Base-by-base conservation (phyloP, 176 grass and related monocot genomes). In the maize (Zea mays) region DNA sequence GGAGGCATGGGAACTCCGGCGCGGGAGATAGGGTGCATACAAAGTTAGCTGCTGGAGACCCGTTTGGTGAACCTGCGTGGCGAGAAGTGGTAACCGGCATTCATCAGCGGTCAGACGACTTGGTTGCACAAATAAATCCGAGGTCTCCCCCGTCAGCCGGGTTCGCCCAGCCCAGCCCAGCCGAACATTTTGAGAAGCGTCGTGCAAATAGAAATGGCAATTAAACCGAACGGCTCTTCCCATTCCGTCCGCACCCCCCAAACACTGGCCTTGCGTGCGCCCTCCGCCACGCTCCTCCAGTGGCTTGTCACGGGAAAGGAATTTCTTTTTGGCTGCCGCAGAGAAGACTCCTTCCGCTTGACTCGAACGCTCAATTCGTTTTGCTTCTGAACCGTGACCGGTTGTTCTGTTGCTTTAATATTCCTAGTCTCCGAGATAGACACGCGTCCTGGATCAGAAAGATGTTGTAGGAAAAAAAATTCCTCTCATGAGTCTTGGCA, bases 71-170 rank as follows among this genome's bases (percentile, higher is more conserved):
- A 76, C 62, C 14, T 5, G 16, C 13, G 10, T 19, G 35, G n/a
- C 35, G 2, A 37, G 0, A 81, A 81, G 8, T 20, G 56, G 78
- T 19, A 60, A 20, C 67, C 17, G 2, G 48, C 80, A 74, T 82
- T 74, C 37, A 74, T 74, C 60, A 3, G 9, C 16, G 48, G 80
- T 82, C 71, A 82, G 54, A 41, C 49, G 1, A 14, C 17, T 62
- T 42, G 68, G 79, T 55, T 15, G 62, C 47, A 3, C 13, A 51
- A 41, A 42, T 7, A 72, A 38, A 64, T 77, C 8, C 3, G 21
- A 46, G 46, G n/a, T 1, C 2, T 46, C 66, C 12, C 36, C 21
- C 0, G 2, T 20, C 45, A 16, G 14, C 59, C 41, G 27, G 8
- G 2, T 36, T 51, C 46, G 16, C 6, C 46, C 33, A 3, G 69